A percentile compares a stretch with the other conserved stretches of the same genome.
These are phyloP conservation scores for Neopestalotiopsis sp. DNA, from an alignment of 2,329 filamentous ascomycete species.

Conservation along the genomic window DNA sequence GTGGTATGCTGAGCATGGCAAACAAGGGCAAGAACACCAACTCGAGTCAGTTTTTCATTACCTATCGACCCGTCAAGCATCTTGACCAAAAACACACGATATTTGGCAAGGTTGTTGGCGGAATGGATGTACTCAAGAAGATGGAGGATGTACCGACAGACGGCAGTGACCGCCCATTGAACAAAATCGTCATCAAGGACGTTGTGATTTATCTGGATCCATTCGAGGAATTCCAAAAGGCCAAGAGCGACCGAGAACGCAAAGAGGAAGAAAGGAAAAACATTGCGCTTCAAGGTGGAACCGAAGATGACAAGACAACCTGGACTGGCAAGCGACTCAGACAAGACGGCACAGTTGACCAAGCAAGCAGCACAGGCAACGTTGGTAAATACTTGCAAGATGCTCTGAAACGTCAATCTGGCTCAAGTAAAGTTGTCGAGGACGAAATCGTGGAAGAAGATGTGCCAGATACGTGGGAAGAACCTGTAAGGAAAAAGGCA, in stretches of 20 bases:
- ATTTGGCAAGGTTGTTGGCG: slow-evolving; percentile 85
- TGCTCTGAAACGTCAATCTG: slow-evolving; percentile 44
- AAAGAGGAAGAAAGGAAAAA: slow-evolving; percentile 64
- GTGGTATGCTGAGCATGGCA: slow-evolving; percentile 90
- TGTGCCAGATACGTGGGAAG: slow-evolving; percentile 68
- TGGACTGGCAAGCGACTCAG: slow-evolving; percentile 96
- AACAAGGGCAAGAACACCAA: slow-evolving; percentile 99
- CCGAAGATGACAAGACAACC: slow-evolving; percentile 87
- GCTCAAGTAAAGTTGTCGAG: slow-evolving; percentile 39
- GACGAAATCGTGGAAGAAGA: slow-evolving; percentile 67
- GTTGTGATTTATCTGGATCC: slow-evolving; percentile 90
- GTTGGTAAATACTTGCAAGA: slow-evolving; percentile 86
- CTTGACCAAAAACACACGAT: slow-evolving; percentile 97
- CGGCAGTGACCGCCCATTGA: slow-evolving; percentile 74
- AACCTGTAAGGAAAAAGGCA: slow-evolving; percentile 81
- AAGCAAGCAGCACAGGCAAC: slow-evolving; percentile 45
- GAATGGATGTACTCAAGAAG: slow-evolving; percentile 70
- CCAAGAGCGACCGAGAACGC: slow-evolving; percentile 69
- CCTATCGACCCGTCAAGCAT: slow-evolving; percentile 83
- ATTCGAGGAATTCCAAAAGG: slow-evolving; percentile 89
- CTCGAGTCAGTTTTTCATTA: slow-evolving; percentile 93
- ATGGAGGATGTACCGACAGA: slow-evolving; percentile 82
- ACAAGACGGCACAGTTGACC: slow-evolving; percentile 64
- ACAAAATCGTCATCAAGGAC: slow-evolving; percentile 82
- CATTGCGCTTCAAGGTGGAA: slow-evolving; percentile 69